Conservation (phyloP, 1,139 yeast species). For the Blastobotrys ciferrii region DNA sequence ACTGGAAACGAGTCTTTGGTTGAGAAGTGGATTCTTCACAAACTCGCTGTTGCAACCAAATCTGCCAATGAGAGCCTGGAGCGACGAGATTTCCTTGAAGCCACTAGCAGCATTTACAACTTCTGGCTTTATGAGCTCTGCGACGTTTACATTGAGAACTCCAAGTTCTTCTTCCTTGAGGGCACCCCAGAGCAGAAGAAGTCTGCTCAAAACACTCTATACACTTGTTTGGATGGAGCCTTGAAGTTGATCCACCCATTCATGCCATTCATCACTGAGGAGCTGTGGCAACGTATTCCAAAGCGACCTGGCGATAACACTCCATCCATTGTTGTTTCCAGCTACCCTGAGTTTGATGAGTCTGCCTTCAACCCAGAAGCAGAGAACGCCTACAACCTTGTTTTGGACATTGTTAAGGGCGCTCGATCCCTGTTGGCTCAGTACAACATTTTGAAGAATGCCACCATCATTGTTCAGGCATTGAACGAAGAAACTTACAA, state of each 20-base stretch:
- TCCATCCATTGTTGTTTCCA: slow-evolving; percentile 72
- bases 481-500: slow-evolving; percentile 46
- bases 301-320: slow-evolving; percentile 72
- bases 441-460: slow-evolving; percentile 83
- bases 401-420: slow-evolving; percentile 82
- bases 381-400: slow-evolving; percentile 72
- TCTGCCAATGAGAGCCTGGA: slow-evolving; percentile 66
- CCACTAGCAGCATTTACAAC: slow-evolving; percentile 83
- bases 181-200: slow-evolving; percentile 81
- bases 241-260: slow-evolving; percentile 92
- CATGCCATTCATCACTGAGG: slow-evolving; percentile 97
- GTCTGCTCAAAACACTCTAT: slow-evolving; percentile 91
- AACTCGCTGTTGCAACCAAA: slow-evolving; percentile 69
- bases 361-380: slow-evolving; percentile 65
- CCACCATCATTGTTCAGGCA: slow-evolving; percentile 78
- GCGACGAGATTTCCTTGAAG: slow-evolving; percentile 81
- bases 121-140: slow-evolving; percentile 94
- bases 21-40: slow-evolving; percentile 95
- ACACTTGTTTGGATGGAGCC: slow-evolving; percentile 90
- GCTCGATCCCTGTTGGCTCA: slow-evolving; percentile 91
- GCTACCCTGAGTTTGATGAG: slow-evolving; percentile 65
- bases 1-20: slow-evolving; percentile 88
- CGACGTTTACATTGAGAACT: slow-evolving; percentile 97
- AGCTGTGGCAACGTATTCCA: slow-evolving; percentile 98
- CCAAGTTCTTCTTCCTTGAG: slow-evolving; percentile 86